phyloP scores from a whole-genome alignment of 352 stramenopile species.

The Hyaloperonospora brassicae region DNA sequence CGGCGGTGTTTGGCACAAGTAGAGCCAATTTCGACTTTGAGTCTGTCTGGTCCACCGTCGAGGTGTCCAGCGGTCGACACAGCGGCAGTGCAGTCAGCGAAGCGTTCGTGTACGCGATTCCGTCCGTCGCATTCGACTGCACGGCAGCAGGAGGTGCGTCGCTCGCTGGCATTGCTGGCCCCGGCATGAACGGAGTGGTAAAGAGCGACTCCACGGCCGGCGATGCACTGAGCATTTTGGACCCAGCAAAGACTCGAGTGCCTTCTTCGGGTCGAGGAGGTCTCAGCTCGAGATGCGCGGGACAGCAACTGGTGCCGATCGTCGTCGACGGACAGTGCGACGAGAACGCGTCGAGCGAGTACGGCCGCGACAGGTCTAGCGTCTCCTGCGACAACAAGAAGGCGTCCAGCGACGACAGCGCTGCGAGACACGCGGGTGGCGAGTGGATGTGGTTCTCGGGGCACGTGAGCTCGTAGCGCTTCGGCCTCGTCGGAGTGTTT shows the following conservation, averaged over 20 bases:
- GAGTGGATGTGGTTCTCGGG: conserved; percentile 52
- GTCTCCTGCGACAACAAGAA: conserved; percentile 32
- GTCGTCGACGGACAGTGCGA: conserved; percentile 22
- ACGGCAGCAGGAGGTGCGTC: conserved; percentile 3
- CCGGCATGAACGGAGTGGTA: conserved; percentile 5
- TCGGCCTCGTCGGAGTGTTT: conserved; percentile 18
- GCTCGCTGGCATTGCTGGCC: not conserved
- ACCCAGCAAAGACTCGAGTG: not conserved
- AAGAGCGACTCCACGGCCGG: conserved; percentile 24
- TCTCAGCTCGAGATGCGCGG: conserved; percentile 26
- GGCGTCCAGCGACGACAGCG: conserved; percentile 38
- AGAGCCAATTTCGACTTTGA: conserved; percentile 11
- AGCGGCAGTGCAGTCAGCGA: conserved; percentile 8
- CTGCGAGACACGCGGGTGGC: conserved; percentile 43
- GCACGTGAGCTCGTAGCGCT: conserved; percentile 48
- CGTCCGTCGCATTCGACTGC: conserved; percentile 1
- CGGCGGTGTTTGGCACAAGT: conserved; percentile 1
- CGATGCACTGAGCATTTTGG: conserved; percentile 9
- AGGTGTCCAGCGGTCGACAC: conserved; percentile 1
- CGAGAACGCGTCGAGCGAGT: conserved; percentile 29
- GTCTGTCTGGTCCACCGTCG: conserved; percentile 8
- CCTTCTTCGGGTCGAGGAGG: conserved; percentile 23
- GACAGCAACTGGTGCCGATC: conserved; percentile 29
- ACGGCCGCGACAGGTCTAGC: conserved; percentile 22
- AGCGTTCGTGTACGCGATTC: not conserved